Evolutionary conservation across 768 basidiomycete genomes (phyloP).

Genomic region (Suillus placidus): DNA sequence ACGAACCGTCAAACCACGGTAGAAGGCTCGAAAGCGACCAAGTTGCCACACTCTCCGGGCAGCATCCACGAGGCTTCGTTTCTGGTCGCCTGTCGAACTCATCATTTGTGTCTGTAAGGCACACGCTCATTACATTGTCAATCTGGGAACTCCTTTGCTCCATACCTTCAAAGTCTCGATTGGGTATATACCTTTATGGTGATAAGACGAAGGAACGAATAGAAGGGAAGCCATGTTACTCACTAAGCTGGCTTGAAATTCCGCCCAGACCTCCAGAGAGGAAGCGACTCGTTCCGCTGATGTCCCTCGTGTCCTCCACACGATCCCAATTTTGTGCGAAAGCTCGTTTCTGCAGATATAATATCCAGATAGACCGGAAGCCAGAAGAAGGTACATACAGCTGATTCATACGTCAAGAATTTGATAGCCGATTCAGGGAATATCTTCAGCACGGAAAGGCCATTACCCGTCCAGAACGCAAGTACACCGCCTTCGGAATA

Average conservation of each 20-base stretch:
- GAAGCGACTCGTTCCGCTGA: constrained; percentile 92
- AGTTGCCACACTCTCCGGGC: constrained; percentile 74
- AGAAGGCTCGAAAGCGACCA: constrained; percentile 83
- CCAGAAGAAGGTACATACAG: constrained; percentile 54
- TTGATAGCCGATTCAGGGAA: constrained; percentile 99
- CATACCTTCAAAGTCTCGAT: constrained; percentile 91
- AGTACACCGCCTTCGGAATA: constrained; percentile 87
- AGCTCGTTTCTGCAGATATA: constrained; percentile 74
- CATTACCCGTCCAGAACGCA: constrained; percentile 98
- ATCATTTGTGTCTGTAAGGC: constrained; percentile 85
- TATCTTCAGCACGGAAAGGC: constrained; percentile 91
- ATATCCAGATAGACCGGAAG: constrained; percentile 21
- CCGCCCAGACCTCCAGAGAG: constrained; percentile 95
- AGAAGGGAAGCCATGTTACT: constrained; percentile 31
- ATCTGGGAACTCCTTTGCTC: neutral
- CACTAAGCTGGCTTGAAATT: constrained; percentile 88
- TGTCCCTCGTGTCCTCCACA: constrained; percentile 85
- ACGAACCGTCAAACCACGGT: constrained; percentile 87
- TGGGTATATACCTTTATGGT: constrained; percentile 82
- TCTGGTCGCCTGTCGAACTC: constrained; percentile 72
- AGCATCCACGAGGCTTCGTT: constrained; percentile 61
- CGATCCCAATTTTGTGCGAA: constrained; percentile 92
- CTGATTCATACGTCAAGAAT: constrained; percentile 93
- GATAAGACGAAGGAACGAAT: constrained; percentile 19
- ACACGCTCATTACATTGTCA: constrained; percentile 5